Percentiles rank a stretch among this genome's conserved stretches.
These are phyloP conservation scores for Pittosporum tobira DNA, from an alignment of 129 eudicot genomes.

Conservation along the genomic window DNA sequence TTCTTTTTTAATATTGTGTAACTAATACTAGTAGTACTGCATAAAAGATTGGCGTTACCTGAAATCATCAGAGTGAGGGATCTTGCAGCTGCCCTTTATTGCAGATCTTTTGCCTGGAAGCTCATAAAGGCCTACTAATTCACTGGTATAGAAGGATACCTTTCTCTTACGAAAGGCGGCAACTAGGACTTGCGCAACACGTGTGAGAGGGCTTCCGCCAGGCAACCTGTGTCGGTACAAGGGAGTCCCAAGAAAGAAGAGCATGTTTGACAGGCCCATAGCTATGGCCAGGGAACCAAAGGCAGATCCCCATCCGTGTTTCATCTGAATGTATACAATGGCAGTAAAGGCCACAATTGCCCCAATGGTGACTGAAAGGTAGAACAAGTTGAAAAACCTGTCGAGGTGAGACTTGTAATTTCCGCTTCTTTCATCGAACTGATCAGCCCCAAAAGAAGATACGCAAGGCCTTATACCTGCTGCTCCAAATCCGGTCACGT, in stretches of 20 bases:
- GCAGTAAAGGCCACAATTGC: conserved; percentile 85
- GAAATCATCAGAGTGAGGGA: conserved; percentile 69
- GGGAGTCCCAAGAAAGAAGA: conserved; percentile 81
- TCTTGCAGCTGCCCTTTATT: conserved; percentile 68
- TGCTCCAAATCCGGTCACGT: conserved; percentile 80
- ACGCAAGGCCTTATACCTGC: conserved; percentile 99
- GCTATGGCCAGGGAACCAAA: conserved; percentile 79
- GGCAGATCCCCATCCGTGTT: conserved; percentile 84
- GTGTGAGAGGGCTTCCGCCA: conserved; percentile 92
- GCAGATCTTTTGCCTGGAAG: conserved; percentile 82
- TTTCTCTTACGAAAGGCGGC: conserved; percentile 82
- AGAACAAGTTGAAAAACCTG: conserved; percentile 78
- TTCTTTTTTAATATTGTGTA: background rate
- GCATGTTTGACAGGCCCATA: conserved; percentile 70
- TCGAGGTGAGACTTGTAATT: conserved; percentile 65
- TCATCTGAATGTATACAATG: conserved; percentile 69
- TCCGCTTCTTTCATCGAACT: conserved; percentile 70
- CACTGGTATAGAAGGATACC: conserved; percentile 54
- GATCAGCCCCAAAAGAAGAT: conserved; percentile 93
- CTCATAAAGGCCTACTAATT: conserved; percentile 69
- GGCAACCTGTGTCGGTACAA: conserved; percentile 73
- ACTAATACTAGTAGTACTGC: background rate
- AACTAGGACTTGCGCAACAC: conserved; percentile 83
- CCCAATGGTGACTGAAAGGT: conserved; percentile 79
- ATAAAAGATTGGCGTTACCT: conserved; percentile 29